Conservation (phyloP, 106 monocot species). For the Triglochin maritima region DNA sequence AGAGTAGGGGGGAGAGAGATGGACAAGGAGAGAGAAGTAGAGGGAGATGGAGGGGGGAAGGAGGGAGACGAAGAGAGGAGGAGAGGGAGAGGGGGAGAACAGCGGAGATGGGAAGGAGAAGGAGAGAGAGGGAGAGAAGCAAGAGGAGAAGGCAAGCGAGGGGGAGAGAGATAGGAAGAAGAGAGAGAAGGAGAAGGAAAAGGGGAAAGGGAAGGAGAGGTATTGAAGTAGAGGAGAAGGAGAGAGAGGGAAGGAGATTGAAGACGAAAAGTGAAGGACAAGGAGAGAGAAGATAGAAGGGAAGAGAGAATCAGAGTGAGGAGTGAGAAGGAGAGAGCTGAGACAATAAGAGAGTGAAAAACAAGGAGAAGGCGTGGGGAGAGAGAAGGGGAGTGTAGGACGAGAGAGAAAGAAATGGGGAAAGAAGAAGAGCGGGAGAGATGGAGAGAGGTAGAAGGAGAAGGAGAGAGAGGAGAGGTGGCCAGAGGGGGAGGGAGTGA, state of each 20-base stretch:
- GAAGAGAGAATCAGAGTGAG: too few relatives aligned
- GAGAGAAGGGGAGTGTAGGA: not conserved
- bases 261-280: too few relatives aligned
- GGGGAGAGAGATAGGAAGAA: too few relatives aligned
- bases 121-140: not conserved
- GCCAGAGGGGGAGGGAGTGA: too few relatives aligned
- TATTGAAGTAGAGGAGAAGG: not conserved
- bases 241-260: not conserved
- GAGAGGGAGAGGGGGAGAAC: not conserved
- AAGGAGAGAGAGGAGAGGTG: not conserved
- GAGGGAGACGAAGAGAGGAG: too few relatives aligned
- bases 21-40: too few relatives aligned
- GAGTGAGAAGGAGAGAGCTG: too few relatives aligned
- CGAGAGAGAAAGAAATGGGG: too few relatives aligned
- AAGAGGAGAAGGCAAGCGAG: not conserved
- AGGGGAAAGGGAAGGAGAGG: not conserved
- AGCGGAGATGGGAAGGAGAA: not conserved
- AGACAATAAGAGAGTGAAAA: too few relatives aligned
- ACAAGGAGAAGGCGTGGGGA: not conserved
- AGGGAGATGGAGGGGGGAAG: not conserved
- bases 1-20: too few relatives aligned
- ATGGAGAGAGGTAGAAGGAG: not conserved
- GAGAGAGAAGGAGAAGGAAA: not conserved
- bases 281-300: too few relatives aligned
- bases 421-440: not conserved